Percentiles rank a stretch among this genome's conserved stretches.
These are phyloP conservation scores for Leishmania braziliensis DNA, from an alignment of 208 protist species.

Conservation along the genomic window DNA sequence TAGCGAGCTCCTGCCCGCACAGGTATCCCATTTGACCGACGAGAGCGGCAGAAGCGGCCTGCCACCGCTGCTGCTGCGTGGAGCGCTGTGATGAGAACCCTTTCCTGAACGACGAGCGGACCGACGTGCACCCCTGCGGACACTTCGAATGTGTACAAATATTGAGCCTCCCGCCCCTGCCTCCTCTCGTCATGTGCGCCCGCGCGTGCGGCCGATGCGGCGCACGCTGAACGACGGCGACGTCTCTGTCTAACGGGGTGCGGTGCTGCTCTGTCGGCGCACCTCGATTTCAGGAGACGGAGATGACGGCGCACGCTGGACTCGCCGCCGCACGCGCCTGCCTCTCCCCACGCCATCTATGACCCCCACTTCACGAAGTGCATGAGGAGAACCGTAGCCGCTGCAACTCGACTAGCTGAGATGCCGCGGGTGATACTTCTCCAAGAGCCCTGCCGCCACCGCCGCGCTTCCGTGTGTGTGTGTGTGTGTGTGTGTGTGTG, in stretches of 20 bases:
- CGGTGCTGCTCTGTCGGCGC: conserved; percentile 17
- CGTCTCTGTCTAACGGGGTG: conserved; percentile 27
- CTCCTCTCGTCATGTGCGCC: neutral
- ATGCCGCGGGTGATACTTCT: conserved; percentile 16
- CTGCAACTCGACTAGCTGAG: conserved; percentile 1
- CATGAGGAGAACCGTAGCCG: conserved; percentile 15
- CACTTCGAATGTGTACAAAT: no score
- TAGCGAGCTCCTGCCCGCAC: no score
- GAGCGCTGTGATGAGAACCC: no score
- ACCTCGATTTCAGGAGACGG: conserved; percentile 23
- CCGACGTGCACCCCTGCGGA: no score
- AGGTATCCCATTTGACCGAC: no score
- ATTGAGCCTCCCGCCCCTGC: no score
- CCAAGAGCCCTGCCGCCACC: conserved; percentile 7
- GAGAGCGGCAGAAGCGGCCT: no score
- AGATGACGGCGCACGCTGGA: conserved; percentile 1
- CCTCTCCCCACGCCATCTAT: neutral
- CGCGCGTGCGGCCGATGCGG: neutral
- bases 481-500: neutral
- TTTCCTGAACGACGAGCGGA: no score
- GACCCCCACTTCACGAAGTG: neutral
- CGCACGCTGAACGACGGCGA: neutral
- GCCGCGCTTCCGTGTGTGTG: conserved; percentile 1
- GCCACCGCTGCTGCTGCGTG: no score
- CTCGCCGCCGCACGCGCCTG: neutral